Percentiles rank a stretch among this genome's conserved stretches.
Evolutionary conservation across 202 grass and related monocot species (phyloP).

Genomic region (Schoenoplectus tabernaemontani): DNA sequence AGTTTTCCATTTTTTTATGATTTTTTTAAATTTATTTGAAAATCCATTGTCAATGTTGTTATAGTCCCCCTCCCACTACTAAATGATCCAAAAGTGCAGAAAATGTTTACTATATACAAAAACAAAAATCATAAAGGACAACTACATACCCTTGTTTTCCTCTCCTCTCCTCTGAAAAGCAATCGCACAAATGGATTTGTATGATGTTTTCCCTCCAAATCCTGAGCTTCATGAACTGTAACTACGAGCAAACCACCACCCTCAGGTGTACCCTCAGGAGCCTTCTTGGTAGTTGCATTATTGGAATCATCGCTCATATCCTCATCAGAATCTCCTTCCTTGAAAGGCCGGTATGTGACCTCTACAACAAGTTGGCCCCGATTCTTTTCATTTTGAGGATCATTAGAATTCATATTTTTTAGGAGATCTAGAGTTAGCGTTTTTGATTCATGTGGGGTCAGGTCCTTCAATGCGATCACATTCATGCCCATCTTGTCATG

Average conservation of each 20-base stretch:
- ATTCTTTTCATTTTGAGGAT: constrained; percentile 54
- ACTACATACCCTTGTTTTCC: constrained; percentile 61
- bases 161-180: constrained; percentile 64
- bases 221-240: constrained; percentile 65
- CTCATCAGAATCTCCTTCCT: constrained; percentile 42
- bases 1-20: too few relatives aligned
- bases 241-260: constrained; percentile 70
- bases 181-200: constrained; percentile 63
- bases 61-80: too few relatives aligned
- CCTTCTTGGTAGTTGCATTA: constrained; percentile 39
- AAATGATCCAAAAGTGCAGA: not conserved
- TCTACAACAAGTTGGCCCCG: constrained; percentile 55
- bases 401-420: constrained; percentile 60
- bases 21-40: too few relatives aligned
- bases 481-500: constrained; percentile 71
- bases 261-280: constrained; percentile 56
- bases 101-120: constrained; percentile 3
- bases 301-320: constrained; percentile 47
- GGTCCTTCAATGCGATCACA: constrained; percentile 44
- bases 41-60: too few relatives aligned
- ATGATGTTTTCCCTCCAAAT: constrained; percentile 78
- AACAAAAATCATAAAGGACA: not conserved
- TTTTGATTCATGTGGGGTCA: constrained; percentile 48
- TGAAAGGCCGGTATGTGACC: constrained; percentile 53
- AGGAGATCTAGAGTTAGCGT: constrained; percentile 49